Percentiles rank a stretch among this genome's conserved stretches.
Conservation (phyloP, 257 asterid genomes). For the Primulina tabacum region DNA sequence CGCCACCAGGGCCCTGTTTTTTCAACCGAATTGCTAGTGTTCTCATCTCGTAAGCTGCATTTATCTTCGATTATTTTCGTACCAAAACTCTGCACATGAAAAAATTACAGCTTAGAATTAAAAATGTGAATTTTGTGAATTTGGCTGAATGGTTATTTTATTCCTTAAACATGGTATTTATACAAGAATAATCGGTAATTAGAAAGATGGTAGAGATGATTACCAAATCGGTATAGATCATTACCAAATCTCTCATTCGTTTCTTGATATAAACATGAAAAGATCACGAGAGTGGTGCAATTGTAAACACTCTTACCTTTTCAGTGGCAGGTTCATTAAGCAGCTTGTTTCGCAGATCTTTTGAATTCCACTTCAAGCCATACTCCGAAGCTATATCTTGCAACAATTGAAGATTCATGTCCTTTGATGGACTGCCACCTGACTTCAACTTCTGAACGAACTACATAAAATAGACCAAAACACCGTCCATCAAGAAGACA, state of each 20-base stretch:
- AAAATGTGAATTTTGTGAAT: too few relatives aligned
- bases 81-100: slow-evolving; percentile 33
- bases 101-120: not conserved
- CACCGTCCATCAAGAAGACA: not conserved
- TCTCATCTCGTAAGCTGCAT: slow-evolving; percentile 7
- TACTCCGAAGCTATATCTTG: slow-evolving; percentile 64
- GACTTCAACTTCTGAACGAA: slow-evolving; percentile 56
- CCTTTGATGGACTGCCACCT: slow-evolving; percentile 42
- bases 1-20: slow-evolving; percentile 20
- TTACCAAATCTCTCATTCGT: too few relatives aligned
- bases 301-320: slow-evolving; percentile 35
- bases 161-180: too few relatives aligned
- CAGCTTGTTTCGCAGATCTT: slow-evolving; percentile 60
- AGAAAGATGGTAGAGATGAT: too few relatives aligned
- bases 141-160: too few relatives aligned
- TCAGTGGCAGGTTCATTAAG: slow-evolving; percentile 32
- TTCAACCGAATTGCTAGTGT: slow-evolving; percentile 19
- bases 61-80: slow-evolving; percentile 20
- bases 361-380: slow-evolving; percentile 60
- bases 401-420: slow-evolving; percentile 62
- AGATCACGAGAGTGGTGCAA: not conserved
- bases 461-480: slow-evolving; percentile 33
- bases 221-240: too few relatives aligned
- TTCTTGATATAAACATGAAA: not conserved
- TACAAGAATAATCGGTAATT: too few relatives aligned